These are phyloP conservation scores for Echium plantagineum DNA, from an alignment of 257 asterid species.

Conservation along the genomic window DNA sequence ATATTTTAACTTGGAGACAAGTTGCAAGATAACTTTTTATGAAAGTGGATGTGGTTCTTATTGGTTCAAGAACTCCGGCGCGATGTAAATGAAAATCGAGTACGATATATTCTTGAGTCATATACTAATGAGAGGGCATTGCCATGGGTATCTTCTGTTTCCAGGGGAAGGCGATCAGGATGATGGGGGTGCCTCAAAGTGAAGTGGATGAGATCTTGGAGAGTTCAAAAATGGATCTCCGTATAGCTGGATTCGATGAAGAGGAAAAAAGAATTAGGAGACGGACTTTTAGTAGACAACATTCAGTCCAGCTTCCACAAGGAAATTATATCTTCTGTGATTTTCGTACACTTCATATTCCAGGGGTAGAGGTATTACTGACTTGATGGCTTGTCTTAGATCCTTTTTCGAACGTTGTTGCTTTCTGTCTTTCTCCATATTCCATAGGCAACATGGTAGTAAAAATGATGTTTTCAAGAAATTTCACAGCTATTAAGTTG, in stretches of 20 bases:
- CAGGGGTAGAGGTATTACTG: conserved; percentile 62
- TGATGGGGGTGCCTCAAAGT: conserved; percentile 78
- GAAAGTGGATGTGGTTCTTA: no score
- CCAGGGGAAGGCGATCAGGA: conserved; percentile 70
- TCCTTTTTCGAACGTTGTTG: no score
- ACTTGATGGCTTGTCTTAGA: neutral
- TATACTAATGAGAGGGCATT: neutral
- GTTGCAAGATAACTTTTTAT: no score
- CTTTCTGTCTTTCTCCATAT: no score
- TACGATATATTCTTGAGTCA: neutral
- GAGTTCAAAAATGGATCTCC: conserved; percentile 48
- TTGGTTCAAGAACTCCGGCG: neutral
- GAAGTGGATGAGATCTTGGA: conserved; percentile 70
- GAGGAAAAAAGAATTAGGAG: conserved; percentile 68
- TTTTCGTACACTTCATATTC: conserved; percentile 67
- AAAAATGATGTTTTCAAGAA: no score
- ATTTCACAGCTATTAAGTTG: no score
- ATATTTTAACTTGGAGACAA: no score
- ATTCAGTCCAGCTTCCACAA: conserved; percentile 50
- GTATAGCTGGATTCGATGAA: conserved; percentile 89
- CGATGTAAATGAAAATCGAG: neutral
- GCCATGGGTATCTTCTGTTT: conserved; percentile 11
- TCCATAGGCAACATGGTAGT: no score
- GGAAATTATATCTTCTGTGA: conserved; percentile 72
- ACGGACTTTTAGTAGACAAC: conserved; percentile 26